phyloP scores from a whole-genome alignment of 257 asterid species.

The Solanum chilense region DNA sequence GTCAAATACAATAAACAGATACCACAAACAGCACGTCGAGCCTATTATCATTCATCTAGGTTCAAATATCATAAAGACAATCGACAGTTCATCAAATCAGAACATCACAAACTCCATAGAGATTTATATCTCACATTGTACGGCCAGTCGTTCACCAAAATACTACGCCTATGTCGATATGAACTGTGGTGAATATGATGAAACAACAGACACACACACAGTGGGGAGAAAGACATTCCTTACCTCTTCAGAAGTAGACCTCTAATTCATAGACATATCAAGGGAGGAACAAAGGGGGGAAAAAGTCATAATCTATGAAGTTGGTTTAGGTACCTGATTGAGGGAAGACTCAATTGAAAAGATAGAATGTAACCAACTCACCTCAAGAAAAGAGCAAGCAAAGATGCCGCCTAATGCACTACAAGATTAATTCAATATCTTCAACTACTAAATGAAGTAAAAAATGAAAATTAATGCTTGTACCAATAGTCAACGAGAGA shows the following conservation, averaged over 20 bases:
- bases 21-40: not conserved
- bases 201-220: not conserved
- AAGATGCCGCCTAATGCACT: not conserved
- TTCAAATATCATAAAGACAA: not conserved
- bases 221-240: not conserved
- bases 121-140: not conserved
- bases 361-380: not conserved
- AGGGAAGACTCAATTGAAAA: not conserved
- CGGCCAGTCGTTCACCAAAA: not conserved
- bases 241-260: not conserved
- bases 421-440: not conserved
- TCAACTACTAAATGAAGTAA: not conserved
- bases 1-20: not conserved
- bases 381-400: not conserved
- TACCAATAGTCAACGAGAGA: not conserved
- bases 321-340: not conserved
- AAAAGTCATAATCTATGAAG: not conserved
- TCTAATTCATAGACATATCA: not conserved
- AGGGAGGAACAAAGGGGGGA: not conserved
- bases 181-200: not conserved
- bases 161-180: not conserved
- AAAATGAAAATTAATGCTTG: not conserved
- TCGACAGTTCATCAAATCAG: not conserved
- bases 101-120: not conserved
- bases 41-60: not conserved